Conservation (phyloP, 306 rosid species). For the Vicia faba region DNA sequence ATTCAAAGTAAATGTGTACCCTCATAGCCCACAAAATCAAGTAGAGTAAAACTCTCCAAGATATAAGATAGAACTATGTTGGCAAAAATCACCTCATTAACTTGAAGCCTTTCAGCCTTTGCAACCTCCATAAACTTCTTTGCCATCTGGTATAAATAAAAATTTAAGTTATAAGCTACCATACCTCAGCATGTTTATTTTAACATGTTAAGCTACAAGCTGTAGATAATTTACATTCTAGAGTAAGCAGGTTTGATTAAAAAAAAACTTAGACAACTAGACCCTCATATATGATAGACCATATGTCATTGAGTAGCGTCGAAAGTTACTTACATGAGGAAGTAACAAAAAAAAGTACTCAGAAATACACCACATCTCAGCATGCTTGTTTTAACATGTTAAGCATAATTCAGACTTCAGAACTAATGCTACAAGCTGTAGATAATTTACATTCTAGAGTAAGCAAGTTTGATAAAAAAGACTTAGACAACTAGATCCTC, state of each 20-base stretch:
- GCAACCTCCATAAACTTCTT: slow-evolving; percentile 84
- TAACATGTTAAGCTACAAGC: slow-evolving; percentile 11
- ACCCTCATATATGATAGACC: neutral
- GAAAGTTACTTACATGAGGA: slow-evolving; percentile 8
- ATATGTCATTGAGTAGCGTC: neutral
- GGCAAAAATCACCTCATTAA: slow-evolving; percentile 66
- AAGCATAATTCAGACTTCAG: too few relatives aligned
- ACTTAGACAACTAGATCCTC: neutral
- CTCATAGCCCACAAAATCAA: slow-evolving; percentile 31
- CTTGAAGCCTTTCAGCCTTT: slow-evolving; percentile 81
- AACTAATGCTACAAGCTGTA: too few relatives aligned
- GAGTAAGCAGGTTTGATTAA: neutral
- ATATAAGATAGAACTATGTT: slow-evolving; percentile 31
- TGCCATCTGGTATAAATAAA: slow-evolving; percentile 73
- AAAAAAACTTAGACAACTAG: neutral
- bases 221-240: slow-evolving; percentile 1
- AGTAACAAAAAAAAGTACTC: neutral
- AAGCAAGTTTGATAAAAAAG: neutral
- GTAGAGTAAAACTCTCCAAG: slow-evolving; percentile 26
- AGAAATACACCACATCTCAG: slow-evolving; percentile 11
- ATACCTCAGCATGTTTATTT: slow-evolving; percentile 13
- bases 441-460: neutral
- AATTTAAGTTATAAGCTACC: slow-evolving; percentile 12
- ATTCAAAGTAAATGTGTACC: slow-evolving; percentile 16
- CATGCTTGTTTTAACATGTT: slow-evolving; percentile 22